Evolutionary conservation across 805 yeast genomes (phyloP).

Genomic region (Metschnikowia proteae): DNA sequence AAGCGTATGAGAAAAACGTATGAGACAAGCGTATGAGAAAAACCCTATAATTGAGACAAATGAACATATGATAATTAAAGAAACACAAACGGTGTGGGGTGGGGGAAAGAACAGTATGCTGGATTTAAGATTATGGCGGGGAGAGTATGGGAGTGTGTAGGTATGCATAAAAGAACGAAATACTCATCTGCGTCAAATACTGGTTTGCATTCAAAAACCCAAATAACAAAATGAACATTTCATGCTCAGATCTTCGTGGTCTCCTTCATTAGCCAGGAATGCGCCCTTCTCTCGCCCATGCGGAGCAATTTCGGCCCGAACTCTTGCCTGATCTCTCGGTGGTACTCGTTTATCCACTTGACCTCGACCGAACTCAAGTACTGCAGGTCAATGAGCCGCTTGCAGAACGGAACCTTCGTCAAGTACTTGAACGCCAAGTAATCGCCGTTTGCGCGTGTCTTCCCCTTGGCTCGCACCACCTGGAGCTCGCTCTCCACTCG

Average conservation of each 20-base stretch:
- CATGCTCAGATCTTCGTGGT: slow-evolving; percentile 35
- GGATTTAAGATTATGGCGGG: too few relatives aligned
- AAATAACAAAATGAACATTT: background rate
- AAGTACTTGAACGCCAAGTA: slow-evolving; percentile 39
- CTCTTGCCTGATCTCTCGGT: slow-evolving; percentile 30
- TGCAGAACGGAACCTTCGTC: slow-evolving; percentile 41
- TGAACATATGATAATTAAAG: too few relatives aligned
- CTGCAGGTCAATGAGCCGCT: slow-evolving; percentile 32
- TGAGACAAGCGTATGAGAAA: too few relatives aligned
- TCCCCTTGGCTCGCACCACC: slow-evolving; percentile 46
- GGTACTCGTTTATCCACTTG: slow-evolving; percentile 39
- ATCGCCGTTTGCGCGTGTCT: slow-evolving; percentile 24
- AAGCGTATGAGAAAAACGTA: too few relatives aligned
- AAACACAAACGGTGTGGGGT: too few relatives aligned
- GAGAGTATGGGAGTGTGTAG: too few relatives aligned
- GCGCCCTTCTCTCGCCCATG: slow-evolving; percentile 54
- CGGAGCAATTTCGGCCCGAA: slow-evolving; percentile 41
- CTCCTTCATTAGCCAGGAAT: slow-evolving; percentile 69
- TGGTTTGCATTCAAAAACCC: too few relatives aligned
- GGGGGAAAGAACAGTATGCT: too few relatives aligned
- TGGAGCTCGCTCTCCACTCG: slow-evolving; percentile 83
- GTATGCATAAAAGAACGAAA: too few relatives aligned
- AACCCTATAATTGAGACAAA: too few relatives aligned
- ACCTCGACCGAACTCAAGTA: slow-evolving; percentile 29
- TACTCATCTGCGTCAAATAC: too few relatives aligned